phyloP scores from a whole-genome alignment of 192 early-diverging fungal genomes.

The Chytriomyces sp. region DNA sequence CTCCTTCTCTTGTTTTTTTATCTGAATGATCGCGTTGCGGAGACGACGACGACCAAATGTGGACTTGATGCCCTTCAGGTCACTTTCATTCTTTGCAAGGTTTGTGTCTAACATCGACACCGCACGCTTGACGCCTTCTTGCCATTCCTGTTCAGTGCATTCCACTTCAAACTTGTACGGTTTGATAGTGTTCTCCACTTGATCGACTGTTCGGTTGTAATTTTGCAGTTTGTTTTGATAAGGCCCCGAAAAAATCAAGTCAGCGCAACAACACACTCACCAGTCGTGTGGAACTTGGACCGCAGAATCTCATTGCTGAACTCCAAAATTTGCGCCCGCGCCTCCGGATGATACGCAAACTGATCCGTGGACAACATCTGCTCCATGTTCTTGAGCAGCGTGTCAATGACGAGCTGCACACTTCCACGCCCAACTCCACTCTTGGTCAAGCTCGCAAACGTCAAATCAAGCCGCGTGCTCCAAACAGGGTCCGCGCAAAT shows the following conservation, averaged over 20 bases:
- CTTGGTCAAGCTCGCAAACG: constrained; percentile 87
- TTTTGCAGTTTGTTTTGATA: too few species aligned
- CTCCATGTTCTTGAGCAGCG: constrained; percentile 81
- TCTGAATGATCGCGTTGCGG: constrained; percentile 79
- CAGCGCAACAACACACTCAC: background rate
- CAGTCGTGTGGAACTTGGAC: constrained; percentile 76
- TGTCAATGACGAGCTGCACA: constrained; percentile 91
- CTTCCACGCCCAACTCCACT: constrained; percentile 89
- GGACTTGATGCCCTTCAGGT: constrained; percentile 71
- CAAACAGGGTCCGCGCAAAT: constrained; percentile 69
- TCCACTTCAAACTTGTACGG: constrained; percentile 99
- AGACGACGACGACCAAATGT: constrained; percentile 78
- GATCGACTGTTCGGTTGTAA: constrained; percentile 67
- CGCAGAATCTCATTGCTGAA: constrained; percentile 86
- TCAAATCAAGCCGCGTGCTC: constrained; percentile 80
- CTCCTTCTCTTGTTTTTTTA: constrained; percentile 67
- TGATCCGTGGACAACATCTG: constrained; percentile 74
- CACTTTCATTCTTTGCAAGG: constrained; percentile 73
- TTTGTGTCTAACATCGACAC: constrained; percentile 76
- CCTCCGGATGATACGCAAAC: constrained; percentile 82
- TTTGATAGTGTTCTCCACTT: constrained; percentile 99
- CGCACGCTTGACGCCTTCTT: constrained; percentile 82
- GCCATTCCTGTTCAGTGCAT: constrained; percentile 88
- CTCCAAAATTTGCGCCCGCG: constrained; percentile 74
- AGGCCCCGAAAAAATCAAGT: too few species aligned